Conservation (phyloP, 106 monocot genomes). For the Dendrobium catenatum region DNA sequence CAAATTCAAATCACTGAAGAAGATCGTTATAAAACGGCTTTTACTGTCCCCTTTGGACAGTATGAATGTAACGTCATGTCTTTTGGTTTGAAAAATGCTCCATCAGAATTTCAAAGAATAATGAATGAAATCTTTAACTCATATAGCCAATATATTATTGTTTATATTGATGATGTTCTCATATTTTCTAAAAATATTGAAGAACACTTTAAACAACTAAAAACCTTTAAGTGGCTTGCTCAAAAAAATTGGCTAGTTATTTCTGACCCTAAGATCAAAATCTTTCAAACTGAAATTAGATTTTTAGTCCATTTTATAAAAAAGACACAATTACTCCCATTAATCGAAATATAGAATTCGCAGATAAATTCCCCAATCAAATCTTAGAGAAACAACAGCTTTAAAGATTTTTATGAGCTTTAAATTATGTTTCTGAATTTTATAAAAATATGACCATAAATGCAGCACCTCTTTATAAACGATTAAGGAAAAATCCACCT, state of each 20-base stretch:
- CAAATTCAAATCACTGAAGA: neutral
- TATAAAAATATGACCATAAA: neutral
- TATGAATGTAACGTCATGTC: neutral
- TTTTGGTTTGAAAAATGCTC: neutral
- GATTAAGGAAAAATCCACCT: neutral
- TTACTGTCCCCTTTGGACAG: neutral
- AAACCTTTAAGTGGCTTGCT: neutral
- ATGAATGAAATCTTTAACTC: neutral
- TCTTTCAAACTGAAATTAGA: neutral
- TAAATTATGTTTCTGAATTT: neutral
- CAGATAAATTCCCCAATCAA: neutral
- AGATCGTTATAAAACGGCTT: neutral
- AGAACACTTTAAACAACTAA: neutral
- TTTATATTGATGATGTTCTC: neutral
- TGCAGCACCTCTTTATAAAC: neutral
- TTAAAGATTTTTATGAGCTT: neutral
- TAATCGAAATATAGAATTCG: neutral
- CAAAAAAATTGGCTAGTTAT: no score
- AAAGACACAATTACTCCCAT: neutral
- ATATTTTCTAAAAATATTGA: neutral
- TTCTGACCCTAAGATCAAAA: neutral
- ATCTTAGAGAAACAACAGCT: neutral
- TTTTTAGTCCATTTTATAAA: neutral
- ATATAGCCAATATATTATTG: neutral
- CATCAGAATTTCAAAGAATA: neutral